phyloP scores from a whole-genome alignment of 2,329 filamentous ascomycete species.

The Sporothrix variecibatus region DNA sequence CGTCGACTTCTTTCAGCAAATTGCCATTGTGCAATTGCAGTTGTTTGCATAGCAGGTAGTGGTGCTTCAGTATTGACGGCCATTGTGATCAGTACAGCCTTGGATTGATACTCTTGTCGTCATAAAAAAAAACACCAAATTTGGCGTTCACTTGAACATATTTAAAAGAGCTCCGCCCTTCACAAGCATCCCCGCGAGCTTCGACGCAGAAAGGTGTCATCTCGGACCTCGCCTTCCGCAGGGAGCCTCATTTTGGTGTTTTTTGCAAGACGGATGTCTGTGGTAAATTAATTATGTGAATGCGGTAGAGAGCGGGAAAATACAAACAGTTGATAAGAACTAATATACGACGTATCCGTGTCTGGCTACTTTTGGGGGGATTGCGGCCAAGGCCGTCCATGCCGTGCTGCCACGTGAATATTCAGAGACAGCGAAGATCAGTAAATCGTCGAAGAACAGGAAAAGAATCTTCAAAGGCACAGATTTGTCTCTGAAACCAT shows the following conservation, averaged over 20 bases:
- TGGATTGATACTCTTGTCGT: not conserved
- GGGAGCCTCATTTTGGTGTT: conserved; percentile 6
- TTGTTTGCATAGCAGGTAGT: not conserved
- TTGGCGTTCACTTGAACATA: not conserved
- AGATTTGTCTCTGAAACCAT: too few species aligned
- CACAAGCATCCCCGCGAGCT: not conserved
- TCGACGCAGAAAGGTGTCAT: conserved; percentile 11
- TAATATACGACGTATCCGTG: not conserved
- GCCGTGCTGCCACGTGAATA: too few species aligned
- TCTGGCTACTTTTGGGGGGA: not conserved
- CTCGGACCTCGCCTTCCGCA: conserved; percentile 19
- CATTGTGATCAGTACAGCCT: not conserved
- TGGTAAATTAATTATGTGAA: not conserved
- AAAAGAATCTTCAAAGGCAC: too few species aligned
- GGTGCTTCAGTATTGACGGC: not conserved
- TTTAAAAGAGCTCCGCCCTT: not conserved
- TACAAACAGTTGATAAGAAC: not conserved
- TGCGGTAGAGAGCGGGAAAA: conserved; percentile 5
- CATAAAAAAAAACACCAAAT: not conserved
- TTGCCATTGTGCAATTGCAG: not conserved
- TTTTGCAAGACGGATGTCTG: not conserved
- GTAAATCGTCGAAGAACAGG: too few species aligned
- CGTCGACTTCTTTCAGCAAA: not conserved
- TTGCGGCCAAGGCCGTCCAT: too few species aligned
- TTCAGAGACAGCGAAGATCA: too few species aligned